Evolutionary conservation across 1,139 yeast genomes (phyloP).

Genomic region (Hansenula sp.): DNA sequence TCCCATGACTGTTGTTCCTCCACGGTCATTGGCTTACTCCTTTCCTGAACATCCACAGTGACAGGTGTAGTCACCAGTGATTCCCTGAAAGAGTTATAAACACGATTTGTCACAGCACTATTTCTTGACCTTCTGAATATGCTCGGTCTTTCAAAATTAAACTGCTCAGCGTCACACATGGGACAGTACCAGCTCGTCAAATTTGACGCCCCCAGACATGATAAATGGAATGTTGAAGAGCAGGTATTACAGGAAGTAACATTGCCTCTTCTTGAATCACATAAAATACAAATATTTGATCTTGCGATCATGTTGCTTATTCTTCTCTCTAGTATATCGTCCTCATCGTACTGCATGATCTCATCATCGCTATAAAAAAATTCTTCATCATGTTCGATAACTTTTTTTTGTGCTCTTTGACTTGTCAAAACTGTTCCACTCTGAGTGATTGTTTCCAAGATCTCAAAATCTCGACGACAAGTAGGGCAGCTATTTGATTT

Average conservation of each 20-base stretch:
- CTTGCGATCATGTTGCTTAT: slow-evolving; percentile 16
- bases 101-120: slow-evolving; percentile 22
- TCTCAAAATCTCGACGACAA: slow-evolving; percentile 32
- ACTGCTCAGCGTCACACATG: slow-evolving; percentile 23
- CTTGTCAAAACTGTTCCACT: slow-evolving; percentile 12
- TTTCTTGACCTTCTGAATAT: slow-evolving; percentile 19
- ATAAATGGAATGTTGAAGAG: slow-evolving; percentile 22
- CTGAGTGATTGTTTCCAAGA: slow-evolving; percentile 13
- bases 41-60: slow-evolving; percentile 10
- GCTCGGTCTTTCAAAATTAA: slow-evolving; percentile 14
- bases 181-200: slow-evolving; percentile 23
- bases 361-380: slow-evolving; percentile 18
- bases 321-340: slow-evolving; percentile 11
- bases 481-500: slow-evolving; percentile 52
- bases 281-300: slow-evolving; percentile 21
- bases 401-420: slow-evolving; percentile 34
- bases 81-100: slow-evolving; percentile 14
- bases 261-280: slow-evolving; percentile 16
- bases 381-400: slow-evolving; percentile 25
- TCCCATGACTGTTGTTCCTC: slow-evolving; percentile 22
- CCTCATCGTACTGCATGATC: slow-evolving; percentile 8
- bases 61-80: background rate
- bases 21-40: slow-evolving; percentile 9
- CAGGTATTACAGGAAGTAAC: slow-evolving; percentile 20
- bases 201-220: slow-evolving; percentile 19